phyloP scores from a whole-genome alignment of 1,284 basidiomycete species.

The Austroboletus olivaceoglutinosus region DNA sequence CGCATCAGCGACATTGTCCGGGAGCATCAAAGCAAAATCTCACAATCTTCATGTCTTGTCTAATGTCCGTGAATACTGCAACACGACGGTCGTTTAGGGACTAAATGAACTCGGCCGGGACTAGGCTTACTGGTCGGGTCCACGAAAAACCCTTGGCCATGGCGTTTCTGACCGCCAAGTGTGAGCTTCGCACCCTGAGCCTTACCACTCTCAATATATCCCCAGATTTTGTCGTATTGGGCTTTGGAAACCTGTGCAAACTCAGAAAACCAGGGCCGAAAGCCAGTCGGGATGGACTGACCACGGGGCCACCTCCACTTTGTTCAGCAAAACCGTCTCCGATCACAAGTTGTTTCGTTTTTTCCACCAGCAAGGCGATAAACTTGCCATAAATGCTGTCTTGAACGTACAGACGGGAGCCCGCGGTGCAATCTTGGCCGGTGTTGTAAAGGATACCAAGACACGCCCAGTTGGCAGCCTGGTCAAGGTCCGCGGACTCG shows the following conservation, averaged over 20 bases:
- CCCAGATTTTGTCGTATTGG: slow-evolving; percentile 88
- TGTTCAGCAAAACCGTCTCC: slow-evolving; percentile 80
- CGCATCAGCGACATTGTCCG: slow-evolving; percentile 10
- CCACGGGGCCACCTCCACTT: slow-evolving; percentile 78
- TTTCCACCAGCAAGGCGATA: slow-evolving; percentile 61
- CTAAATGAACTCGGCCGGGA: slow-evolving; percentile 5
- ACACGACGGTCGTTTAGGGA: slow-evolving; percentile 1
- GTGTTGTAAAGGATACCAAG: slow-evolving; percentile 83
- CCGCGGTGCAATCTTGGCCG: slow-evolving; percentile 88
- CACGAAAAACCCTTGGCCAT: slow-evolving; percentile 69
- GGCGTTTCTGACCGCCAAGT: slow-evolving; percentile 75
- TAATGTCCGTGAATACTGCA: slow-evolving; percentile 72
- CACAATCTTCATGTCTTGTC: slow-evolving; percentile 75
- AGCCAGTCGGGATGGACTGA: slow-evolving; percentile 35
- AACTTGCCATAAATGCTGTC: slow-evolving; percentile 85
- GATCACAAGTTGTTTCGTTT: slow-evolving; percentile 68
- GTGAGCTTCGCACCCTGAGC: slow-evolving; percentile 78
- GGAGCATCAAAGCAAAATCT: slow-evolving; percentile 25
- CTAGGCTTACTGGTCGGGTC: slow-evolving; percentile 67
- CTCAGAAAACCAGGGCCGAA: slow-evolving; percentile 9
- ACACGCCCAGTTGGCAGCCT: slow-evolving; percentile 84
- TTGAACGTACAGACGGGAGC: slow-evolving; percentile 83
- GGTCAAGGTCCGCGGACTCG: slow-evolving; percentile 79
- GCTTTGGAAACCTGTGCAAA: slow-evolving; percentile 65
- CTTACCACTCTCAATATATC: slow-evolving; percentile 87